phyloP scores from a whole-genome alignment of 495 filamentous ascomycete genomes.

The Penicillium macrosclerotiorum region DNA sequence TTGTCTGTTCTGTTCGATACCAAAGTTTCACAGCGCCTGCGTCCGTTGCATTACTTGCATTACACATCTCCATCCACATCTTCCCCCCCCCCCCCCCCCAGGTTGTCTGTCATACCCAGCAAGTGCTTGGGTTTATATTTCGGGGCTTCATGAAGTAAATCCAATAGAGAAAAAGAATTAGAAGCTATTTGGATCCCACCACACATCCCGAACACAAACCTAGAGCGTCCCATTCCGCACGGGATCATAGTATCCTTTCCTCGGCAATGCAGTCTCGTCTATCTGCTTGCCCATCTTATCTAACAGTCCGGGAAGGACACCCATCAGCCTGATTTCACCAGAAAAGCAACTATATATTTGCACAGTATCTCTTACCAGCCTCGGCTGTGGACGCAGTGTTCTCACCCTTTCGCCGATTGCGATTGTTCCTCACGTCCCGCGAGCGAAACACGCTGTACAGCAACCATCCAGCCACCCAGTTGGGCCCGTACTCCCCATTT shows the following conservation, averaged over 20 bases:
- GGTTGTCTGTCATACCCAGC: not conserved
- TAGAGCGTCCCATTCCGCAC: conserved; percentile 41
- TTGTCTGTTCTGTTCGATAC: not conserved
- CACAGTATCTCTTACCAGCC: conserved; percentile 23
- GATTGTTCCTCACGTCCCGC: conserved; percentile 55
- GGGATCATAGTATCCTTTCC: conserved; percentile 46
- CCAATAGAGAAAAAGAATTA: conserved; percentile 4
- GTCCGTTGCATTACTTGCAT: conserved; percentile 7
- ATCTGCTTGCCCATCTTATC: conserved; percentile 22
- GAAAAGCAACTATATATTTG: no score
- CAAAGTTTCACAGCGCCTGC: not conserved
- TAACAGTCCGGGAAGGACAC: conserved; percentile 7
- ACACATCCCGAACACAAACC: not conserved
- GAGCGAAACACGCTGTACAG: conserved; percentile 59
- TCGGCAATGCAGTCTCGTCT: conserved; percentile 22
- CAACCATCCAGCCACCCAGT: conserved; percentile 59
- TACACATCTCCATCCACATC: not conserved
- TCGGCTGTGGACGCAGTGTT: conserved; percentile 9
- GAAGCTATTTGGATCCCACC: no score
- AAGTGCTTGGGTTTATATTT: not conserved
- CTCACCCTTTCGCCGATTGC: conserved; percentile 44
- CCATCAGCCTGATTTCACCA: conserved; percentile 5
- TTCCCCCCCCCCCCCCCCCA: no score
- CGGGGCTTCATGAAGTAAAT: not conserved
- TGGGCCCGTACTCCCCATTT: conserved; percentile 46